These are phyloP conservation scores for Crithidia fasciculata DNA, from an alignment of 208 protist species.

Conservation along the genomic window DNA sequence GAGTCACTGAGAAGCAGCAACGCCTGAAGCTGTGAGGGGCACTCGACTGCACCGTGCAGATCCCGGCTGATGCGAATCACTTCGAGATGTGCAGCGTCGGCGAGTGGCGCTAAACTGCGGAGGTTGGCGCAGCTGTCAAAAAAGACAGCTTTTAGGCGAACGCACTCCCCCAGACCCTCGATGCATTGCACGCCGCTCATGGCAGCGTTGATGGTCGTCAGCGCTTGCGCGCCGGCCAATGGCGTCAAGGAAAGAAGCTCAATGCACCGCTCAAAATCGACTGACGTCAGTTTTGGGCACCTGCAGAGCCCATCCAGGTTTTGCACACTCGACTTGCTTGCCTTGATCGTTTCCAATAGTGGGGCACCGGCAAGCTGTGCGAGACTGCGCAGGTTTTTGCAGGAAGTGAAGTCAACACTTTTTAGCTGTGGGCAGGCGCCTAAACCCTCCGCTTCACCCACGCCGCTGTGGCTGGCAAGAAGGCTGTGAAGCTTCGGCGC, in stretches of 20 bases:
- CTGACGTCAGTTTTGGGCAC: constrained; percentile 6
- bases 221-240: constrained; percentile 11
- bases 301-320: not conserved
- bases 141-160: constrained; percentile 1
- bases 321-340: not conserved
- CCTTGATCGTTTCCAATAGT: not conserved
- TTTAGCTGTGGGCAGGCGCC: not conserved
- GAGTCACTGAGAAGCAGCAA: constrained; percentile 1
- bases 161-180: constrained; percentile 18
- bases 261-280: constrained; percentile 13
- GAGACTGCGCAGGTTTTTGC: constrained; percentile 2
- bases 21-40: not conserved
- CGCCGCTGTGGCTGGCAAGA: constrained; percentile 12
- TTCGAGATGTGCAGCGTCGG: not conserved
- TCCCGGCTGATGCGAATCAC: constrained; percentile 4
- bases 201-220: constrained; percentile 9
- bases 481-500: not conserved
- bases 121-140: constrained; percentile 6
- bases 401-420: not conserved
- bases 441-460: constrained; percentile 2
- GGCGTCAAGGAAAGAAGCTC: not conserved
- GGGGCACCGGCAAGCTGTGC: constrained; percentile 14
- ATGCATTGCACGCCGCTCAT: constrained; percentile 3
- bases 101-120: constrained; percentile 1
- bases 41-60: not conserved